Evolutionary conservation across 805 yeast genomes (phyloP), one percentile per base, ranked within the genome.

Genomic region (Zygosaccharomyces rouxii): DNA sequence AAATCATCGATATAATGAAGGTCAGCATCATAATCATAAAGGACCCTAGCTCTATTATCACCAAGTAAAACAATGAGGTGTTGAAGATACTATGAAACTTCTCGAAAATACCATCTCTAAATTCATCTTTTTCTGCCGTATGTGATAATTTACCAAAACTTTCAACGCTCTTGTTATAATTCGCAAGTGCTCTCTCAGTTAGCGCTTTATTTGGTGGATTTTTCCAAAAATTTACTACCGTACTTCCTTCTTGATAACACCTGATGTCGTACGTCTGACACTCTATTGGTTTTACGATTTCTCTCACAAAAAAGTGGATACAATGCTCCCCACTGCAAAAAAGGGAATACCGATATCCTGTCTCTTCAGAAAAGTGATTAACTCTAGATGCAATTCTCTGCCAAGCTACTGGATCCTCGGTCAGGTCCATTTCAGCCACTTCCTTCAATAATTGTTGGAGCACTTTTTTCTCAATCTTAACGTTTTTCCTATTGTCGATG

Each of bases 301-400:
- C 35, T 28, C 35, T 40, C 35, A 40, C 44, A 28, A 40, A 40
- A 40, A 28, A 5, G 19, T 35, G 3, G 4, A 35, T 40, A 18
- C 44, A 40, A n/a, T 40, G 44, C 23, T 40, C 33, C 44, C 35
- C 44, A 19, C 35, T 26, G 23, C 26, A 3, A 40, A 40, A 28
- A 18, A 13, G 18, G 14, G 21, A 28, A 7, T 30, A 28, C 21
- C 16, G 35, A 26, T 5, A 5, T 26, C 6, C 14, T 40, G 13
- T 9, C 16, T 19, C 35, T 7, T 10, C n/a, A 28, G 16, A 40
- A 21, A 7, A 40, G n/a, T 21, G 35, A 18, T 40, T 26, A 18
- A 40, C 25, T 14, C 44, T 40, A 35, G 26, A 40, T 19, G 44
- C 44, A 40, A 40, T 28, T 40, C 35, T 40, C 22, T 21, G 33